Evolutionary conservation across 805 yeast species (phyloP).

Genomic region (Candida nonsorbophila): DNA sequence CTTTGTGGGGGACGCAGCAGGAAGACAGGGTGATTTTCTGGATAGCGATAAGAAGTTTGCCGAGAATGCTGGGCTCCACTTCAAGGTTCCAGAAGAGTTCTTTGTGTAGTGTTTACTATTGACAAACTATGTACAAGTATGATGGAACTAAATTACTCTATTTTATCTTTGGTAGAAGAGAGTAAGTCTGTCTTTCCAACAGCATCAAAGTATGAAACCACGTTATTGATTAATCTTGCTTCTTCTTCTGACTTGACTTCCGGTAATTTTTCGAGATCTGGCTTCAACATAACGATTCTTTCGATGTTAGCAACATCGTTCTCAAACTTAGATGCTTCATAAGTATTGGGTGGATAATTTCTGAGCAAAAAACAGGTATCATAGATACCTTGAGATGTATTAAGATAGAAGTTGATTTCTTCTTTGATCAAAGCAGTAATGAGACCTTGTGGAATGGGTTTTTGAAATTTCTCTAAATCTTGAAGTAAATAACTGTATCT

Average conservation of each 20-base stretch:
- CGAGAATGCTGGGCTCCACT: slow-evolving; percentile 43
- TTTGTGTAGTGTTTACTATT: slow-evolving; percentile 21
- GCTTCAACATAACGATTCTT: slow-evolving; percentile 31
- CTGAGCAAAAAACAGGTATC: slow-evolving; percentile 46
- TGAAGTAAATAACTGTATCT: slow-evolving; percentile 50
- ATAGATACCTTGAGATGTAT: slow-evolving; percentile 31
- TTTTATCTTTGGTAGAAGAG: slow-evolving; percentile 12
- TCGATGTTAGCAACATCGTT: slow-evolving; percentile 54
- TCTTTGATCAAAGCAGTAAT: slow-evolving; percentile 45
- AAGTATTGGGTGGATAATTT: slow-evolving; percentile 57
- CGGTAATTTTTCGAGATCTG: slow-evolving; percentile 21
- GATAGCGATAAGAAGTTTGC: slow-evolving; percentile 78
- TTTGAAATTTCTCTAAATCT: slow-evolving; percentile 26
- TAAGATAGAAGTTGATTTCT: slow-evolving; percentile 27
- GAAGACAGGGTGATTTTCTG: slow-evolving; percentile 71
- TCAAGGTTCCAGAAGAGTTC: slow-evolving; percentile 68
- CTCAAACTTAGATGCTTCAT: slow-evolving; percentile 69
- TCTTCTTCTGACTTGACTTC: slow-evolving; percentile 13
- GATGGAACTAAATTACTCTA: slow-evolving; percentile 16
- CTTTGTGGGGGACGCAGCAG: slow-evolving; percentile 97
- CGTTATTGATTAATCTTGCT: slow-evolving; percentile 33
- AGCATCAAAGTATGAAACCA: slow-evolving; percentile 60
- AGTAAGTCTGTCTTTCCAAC: slow-evolving; percentile 44
- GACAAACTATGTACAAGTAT: slow-evolving; percentile 6
- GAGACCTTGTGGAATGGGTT: slow-evolving; percentile 39